phyloP scores from a whole-genome alignment of 2,329 filamentous ascomycete species.

The Pseudogymnoascus sp. region DNA sequence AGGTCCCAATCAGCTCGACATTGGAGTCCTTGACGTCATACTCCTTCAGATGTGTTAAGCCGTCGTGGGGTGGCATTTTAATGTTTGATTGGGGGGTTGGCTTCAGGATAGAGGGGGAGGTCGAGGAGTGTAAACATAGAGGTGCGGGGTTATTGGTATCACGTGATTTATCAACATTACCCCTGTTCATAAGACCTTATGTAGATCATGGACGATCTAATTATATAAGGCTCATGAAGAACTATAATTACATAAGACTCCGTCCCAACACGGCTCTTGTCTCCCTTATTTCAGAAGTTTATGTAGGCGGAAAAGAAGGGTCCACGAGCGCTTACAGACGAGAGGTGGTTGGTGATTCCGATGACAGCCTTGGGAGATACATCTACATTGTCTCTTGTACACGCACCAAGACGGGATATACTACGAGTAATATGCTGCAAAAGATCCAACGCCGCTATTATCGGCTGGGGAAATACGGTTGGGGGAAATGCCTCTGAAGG shows the following conservation, averaged over 20 bases:
- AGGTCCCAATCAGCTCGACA: slow-evolving; percentile 54
- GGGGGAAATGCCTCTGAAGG: no score
- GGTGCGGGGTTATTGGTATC: not conserved
- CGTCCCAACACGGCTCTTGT: no score
- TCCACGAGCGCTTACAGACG: not conserved
- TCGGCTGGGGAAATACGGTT: not conserved
- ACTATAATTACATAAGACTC: no score
- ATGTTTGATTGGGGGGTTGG: slow-evolving; percentile 1
- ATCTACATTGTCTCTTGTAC: no score
- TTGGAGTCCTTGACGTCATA: slow-evolving; percentile 63
- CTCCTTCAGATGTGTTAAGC: slow-evolving; percentile 53
- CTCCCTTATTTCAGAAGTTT: no score
- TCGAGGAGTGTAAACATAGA: not conserved
- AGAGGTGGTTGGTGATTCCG: not conserved
- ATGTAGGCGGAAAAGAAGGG: no score
- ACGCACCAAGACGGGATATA: no score
- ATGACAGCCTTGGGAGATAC: no score
- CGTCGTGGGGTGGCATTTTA: slow-evolving; percentile 52
- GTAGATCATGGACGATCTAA: not conserved
- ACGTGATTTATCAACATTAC: not conserved
- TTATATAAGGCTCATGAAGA: no score
- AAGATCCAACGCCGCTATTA: not conserved
- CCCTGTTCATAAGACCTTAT: not conserved
- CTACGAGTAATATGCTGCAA: no score
- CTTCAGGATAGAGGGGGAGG: not conserved